These are phyloP conservation scores for Larix sibirica DNA, from an alignment of 83 land plant species.

Conservation along the genomic window DNA sequence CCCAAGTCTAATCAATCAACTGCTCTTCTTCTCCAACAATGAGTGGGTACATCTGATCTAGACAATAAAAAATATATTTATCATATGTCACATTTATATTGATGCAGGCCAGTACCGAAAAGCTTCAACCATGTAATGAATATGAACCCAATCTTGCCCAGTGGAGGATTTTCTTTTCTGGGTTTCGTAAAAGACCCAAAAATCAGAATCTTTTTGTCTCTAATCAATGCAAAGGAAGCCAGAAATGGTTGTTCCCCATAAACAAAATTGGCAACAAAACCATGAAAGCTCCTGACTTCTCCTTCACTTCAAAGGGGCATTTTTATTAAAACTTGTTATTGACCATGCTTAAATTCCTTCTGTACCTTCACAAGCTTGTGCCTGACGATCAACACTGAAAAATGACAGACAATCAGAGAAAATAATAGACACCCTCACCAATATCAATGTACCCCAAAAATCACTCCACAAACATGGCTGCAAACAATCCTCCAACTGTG, in stretches of 20 bases:
- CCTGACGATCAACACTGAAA: neutral
- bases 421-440: neutral
- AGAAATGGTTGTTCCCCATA: neutral
- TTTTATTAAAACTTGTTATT: too few species aligned
- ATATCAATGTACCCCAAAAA: neutral
- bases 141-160: neutral
- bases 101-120: neutral
- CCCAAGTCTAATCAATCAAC: neutral
- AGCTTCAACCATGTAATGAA: neutral
- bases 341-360: neutral
- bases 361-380: neutral
- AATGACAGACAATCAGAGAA: constrained; percentile 3
- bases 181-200: neutral
- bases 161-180: neutral
- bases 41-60: too few species aligned
- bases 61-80: too few species aligned
- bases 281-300: neutral
- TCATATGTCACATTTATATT: too few species aligned
- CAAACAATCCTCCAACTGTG: neutral
- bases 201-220: neutral
- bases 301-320: neutral
- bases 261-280: neutral
- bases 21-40: neutral
- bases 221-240: neutral
- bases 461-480: too few species aligned